Evolutionary conservation across 148 eudicot genomes (phyloP).

Genomic region (Nepenthes gracilis): DNA sequence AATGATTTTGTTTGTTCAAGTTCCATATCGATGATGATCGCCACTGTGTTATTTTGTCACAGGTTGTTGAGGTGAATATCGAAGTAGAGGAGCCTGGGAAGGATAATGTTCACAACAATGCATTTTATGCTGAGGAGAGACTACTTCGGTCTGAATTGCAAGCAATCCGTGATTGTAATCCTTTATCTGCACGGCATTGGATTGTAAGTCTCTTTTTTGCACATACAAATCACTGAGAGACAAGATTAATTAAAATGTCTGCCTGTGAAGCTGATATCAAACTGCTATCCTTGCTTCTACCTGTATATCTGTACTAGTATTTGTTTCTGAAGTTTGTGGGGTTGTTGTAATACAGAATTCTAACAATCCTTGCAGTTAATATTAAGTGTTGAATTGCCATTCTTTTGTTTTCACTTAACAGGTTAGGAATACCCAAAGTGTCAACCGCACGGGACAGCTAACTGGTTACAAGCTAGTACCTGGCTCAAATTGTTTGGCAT

Average conservation of each 20-base stretch:
- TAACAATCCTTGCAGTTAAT: not conserved
- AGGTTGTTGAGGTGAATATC: conserved; percentile 95
- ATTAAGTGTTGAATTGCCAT: not conserved
- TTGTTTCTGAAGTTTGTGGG: too few species aligned
- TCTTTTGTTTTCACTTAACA: conserved; percentile 9
- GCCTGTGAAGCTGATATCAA: too few species aligned
- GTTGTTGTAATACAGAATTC: not conserved
- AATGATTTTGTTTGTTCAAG: too few species aligned
- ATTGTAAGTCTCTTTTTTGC: conserved; percentile 51
- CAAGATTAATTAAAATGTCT: not conserved
- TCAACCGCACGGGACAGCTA: conserved; percentile 83
- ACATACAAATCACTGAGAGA: not conserved
- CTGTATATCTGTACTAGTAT: too few species aligned
- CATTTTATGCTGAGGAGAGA: conserved; percentile 88
- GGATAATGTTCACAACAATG: conserved; percentile 83
- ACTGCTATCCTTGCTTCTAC: too few species aligned
- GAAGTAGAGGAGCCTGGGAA: conserved; percentile 92
- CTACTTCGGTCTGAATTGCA: conserved; percentile 68
- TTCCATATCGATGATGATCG: not conserved
- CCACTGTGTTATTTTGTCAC: not conserved
- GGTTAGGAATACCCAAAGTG: conserved; percentile 94
- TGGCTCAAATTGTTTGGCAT: conserved; percentile 81
- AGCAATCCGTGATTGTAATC: conserved; percentile 92
- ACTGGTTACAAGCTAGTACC: conserved; percentile 95
- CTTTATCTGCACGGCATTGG: conserved; percentile 96